Conservation (phyloP, 164 flowering plant species). For the Tetracentron sinense region DNA sequence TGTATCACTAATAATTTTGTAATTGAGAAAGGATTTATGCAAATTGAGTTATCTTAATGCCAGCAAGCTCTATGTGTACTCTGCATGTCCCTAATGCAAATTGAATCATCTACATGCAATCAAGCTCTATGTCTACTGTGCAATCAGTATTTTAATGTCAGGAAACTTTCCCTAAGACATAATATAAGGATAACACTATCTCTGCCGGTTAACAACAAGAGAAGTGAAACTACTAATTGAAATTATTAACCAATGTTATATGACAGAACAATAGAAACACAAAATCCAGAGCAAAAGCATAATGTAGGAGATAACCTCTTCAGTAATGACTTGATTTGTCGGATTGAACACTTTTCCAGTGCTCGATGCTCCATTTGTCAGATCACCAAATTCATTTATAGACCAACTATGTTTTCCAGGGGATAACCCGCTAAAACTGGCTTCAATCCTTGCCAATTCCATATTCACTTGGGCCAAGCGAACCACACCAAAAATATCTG, state of each 20-base stretch:
- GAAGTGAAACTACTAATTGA: background rate
- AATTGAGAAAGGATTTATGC: no score
- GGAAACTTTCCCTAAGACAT: background rate
- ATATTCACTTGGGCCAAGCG: conserved; percentile 88
- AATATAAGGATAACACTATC: no score
- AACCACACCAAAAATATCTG: conserved; percentile 82
- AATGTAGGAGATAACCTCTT: conserved; percentile 42
- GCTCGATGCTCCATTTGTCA: conserved; percentile 87
- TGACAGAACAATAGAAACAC: background rate
- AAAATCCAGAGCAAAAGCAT: background rate
- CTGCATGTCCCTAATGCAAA: no score
- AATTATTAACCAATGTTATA: background rate
- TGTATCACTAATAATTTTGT: no score
- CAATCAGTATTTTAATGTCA: background rate
- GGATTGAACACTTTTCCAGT: conserved; percentile 81
- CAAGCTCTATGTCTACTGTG: background rate
- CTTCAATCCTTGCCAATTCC: conserved; percentile 90
- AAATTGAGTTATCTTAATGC: no score
- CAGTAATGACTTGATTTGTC: conserved; percentile 18
- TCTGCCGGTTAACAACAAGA: background rate
- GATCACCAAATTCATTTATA: conserved; percentile 89
- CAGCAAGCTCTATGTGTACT: no score
- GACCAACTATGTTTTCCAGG: conserved; percentile 91
- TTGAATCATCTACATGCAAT: background rate
- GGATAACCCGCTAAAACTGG: conserved; percentile 80